A percentile compares a stretch with the other conserved stretches of the same genome.
Conservation (phyloP, 2,329 filamentous ascomycete genomes). For the Microthyrium microscopicum region DNA sequence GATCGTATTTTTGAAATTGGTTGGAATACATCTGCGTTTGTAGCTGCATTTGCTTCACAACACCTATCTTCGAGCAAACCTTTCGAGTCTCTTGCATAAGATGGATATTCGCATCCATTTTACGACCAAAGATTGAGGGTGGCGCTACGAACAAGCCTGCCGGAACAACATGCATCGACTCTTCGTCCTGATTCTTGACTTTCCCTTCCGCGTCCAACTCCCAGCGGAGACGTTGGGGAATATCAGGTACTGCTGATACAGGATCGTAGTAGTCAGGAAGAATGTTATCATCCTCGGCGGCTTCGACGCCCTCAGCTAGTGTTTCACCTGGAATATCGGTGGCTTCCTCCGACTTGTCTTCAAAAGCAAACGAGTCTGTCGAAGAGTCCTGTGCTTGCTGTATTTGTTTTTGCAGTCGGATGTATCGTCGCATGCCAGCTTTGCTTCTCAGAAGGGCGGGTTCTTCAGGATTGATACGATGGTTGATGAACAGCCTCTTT, state of each 20-base stretch:
- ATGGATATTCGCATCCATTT: conserved; percentile 77
- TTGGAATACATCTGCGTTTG: conserved; percentile 97
- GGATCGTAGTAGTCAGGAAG: conserved; percentile 92
- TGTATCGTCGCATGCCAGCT: conserved; percentile 75
- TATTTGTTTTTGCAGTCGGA: conserved; percentile 60
- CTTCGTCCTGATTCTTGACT: conserved; percentile 73
- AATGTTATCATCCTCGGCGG: conserved; percentile 66
- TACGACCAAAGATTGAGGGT: conserved; percentile 54
- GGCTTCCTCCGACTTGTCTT: conserved; percentile 29
- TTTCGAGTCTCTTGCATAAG: conserved; percentile 97
- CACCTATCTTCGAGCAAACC: conserved; percentile 85
- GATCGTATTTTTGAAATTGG: conserved; percentile 93
- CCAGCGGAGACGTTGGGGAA: conserved; percentile 67
- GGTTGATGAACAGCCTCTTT: conserved; percentile 68
- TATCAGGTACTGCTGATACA: conserved; percentile 69
- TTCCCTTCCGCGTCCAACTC: conserved; percentile 77
- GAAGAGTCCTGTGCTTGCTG: conserved; percentile 17
- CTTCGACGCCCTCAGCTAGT: conserved; percentile 87
- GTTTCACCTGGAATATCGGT: conserved; percentile 48
- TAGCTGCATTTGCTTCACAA: conserved; percentile 99
- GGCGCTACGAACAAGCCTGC: conserved; percentile 60
- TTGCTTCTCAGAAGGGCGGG: conserved; percentile 74
- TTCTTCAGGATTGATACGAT: conserved; percentile 72
- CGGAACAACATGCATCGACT: conserved; percentile 64
- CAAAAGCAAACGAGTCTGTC: conserved; percentile 32